Base-by-base conservation (phyloP, 1,284 basidiomycete species). In the Cutaneotrichosporon cyanovorans region DNA sequence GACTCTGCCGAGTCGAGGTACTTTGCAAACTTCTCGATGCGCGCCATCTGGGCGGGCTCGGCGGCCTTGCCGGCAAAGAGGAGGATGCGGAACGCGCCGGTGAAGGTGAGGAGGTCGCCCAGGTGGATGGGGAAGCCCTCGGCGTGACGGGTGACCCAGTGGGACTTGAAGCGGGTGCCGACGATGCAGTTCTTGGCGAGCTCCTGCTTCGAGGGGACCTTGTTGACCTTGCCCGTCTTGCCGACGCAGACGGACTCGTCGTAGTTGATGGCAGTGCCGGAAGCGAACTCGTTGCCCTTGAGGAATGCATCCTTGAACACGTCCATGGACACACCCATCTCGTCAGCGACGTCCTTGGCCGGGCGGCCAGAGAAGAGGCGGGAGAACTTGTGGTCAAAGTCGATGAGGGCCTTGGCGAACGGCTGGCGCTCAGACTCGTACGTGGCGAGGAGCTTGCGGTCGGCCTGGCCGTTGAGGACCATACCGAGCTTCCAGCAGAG, bases 401-500 rank as follows among this genome's bases (percentile, higher is more conserved):
- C 60, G 40, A 66, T 66, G 40, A 66, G 54, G 15, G 59, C 53
- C 45, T 64, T 57, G 3, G 57, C 62, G 34, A 54, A 51, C 11
- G 43, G 55, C 45, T 55, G 48, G 21, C 73, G 74, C 64, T 76
- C 77, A 53, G 66, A 71, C 38, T 66, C 66, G 58, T 75, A 77
- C 2, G 73, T 68, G 14, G 69, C 61, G 14, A 78, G 69, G 3
- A 77, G 58, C 12, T 63, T 55, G 5, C 64, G 56, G 8, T 65
- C 49, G 12, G 75, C 66, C 21, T 67, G 54, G 8, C 69, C 65
- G 42, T 72, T 73, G 37, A 70, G 58, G 3, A 75, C 74, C 11
- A 77, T 61, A 5, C 74, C 72, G 16, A 78, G 63, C 57, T 78
- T 78, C 76, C 76, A 78, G 5, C 67, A 72, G 16, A 78, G 62